Evolutionary conservation across 306 rosid species (phyloP), one percentile per base, ranked within the genome.

Genomic region (Neltuma alba): DNA sequence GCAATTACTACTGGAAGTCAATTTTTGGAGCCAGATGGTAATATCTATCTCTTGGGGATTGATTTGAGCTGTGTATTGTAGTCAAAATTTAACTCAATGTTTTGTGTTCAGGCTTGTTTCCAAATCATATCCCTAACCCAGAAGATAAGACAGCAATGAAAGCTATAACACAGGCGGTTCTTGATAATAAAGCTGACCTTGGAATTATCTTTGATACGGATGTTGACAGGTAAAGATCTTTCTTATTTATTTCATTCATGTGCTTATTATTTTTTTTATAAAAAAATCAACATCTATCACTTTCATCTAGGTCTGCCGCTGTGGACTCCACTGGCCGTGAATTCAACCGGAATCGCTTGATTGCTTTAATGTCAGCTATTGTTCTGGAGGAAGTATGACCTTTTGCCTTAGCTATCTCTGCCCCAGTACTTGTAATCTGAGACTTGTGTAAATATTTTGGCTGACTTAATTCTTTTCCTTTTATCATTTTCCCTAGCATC

Each of bases 11-110:
- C 86, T 74, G 99, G 99, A 62, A 94, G 99, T 83, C 97, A 94
- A 86, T 92, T 92, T 90, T 89, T 94, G 97, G 97, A 94, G 97
- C 99, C 99, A 6, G 95, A 94, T 85, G 99, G 99, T 94, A 92
- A 80, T 82, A 68, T 70, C 83, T 75, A 82, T 76, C 33, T 60
- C 65, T 37, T 4, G 73, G 57, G 82, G 45, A 77, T 58, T 77
- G 52, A 33, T 78, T 67, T 78, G 15, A 47, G 69, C 66, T 68
- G 15, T 57, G 40, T 72, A n/a, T 79, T 60, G 21, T 78, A 45
- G 30, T 55, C 45, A 72, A 40, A 45, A 40, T 54, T 77, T 73
- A 45, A 70, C 30, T 76, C 47, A 80, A 45, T 65, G 8, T 76
- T 84, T 60, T 83, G 63, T 47, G 23, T 69, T 84, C 86, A 94